Percentiles rank a stretch among this genome's conserved stretches.
These are phyloP conservation scores for Podila minutissima DNA, from an alignment of 192 early-diverging fungal species.

Conservation along the genomic window DNA sequence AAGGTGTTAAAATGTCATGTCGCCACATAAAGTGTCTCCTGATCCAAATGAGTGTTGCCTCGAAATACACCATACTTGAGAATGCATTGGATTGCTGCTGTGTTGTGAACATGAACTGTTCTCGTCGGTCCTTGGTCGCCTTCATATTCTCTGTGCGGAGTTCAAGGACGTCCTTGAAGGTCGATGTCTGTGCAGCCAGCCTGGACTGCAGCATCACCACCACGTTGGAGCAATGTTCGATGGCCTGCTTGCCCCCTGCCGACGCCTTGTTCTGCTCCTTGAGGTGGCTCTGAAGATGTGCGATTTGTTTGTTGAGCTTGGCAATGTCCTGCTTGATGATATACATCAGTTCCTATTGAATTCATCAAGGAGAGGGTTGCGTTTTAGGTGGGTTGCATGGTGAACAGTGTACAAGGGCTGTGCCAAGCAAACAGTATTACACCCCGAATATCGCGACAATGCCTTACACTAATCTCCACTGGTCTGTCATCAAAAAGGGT, in stretches of 20 bases:
- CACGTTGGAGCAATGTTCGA: conserved; percentile 92
- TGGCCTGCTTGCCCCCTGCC: conserved; percentile 67
- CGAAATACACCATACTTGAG: conserved; percentile 43
- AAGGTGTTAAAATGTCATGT: neutral
- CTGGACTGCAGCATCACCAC: conserved; percentile 93
- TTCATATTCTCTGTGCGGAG: conserved; percentile 96
- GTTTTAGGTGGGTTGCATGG: too few species aligned
- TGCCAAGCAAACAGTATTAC: neutral
- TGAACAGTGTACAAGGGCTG: too few species aligned
- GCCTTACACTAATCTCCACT: conserved; percentile 86
- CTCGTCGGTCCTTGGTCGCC: conserved; percentile 86
- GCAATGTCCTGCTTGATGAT: conserved; percentile 98
- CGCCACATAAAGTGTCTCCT: too few species aligned
- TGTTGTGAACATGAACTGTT: conserved; percentile 85
- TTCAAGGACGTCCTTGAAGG: conserved; percentile 97
- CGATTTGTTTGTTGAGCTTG: conserved; percentile 93
- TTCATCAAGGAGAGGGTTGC: neutral
- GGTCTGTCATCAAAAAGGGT: conserved; percentile 98
- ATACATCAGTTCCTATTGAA: conserved; percentile 82
- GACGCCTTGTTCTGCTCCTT: conserved; percentile 62
- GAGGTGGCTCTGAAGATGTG: conserved; percentile 78
- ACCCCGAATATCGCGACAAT: neutral
- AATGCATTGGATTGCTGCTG: conserved; percentile 51
- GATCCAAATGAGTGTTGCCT: neutral
- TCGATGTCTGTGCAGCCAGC: conserved; percentile 87